Conservation (phyloP, 345 rosid genomes). For the Arabidopsis arenosa region DNA sequence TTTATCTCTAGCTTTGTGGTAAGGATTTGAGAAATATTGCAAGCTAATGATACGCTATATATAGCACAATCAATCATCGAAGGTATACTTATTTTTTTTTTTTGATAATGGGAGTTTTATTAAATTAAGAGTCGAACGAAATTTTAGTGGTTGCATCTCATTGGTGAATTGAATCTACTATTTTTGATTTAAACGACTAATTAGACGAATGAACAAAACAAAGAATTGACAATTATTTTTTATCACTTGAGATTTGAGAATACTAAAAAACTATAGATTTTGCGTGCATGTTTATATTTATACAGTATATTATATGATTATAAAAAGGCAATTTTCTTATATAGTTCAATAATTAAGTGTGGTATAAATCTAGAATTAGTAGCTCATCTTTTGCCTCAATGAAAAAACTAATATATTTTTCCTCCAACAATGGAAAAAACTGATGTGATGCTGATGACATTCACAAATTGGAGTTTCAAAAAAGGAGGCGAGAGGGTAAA, state of each 20-base stretch:
- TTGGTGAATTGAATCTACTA: slow-evolving; percentile 4
- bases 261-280: background rate
- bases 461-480: slow-evolving; percentile 18
- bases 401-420: background rate
- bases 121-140: background rate
- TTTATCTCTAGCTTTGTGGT: slow-evolving; percentile 4
- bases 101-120: slow-evolving; percentile 18
- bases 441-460: slow-evolving; percentile 17
- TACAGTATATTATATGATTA: background rate
- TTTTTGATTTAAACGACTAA: background rate
- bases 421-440: background rate
- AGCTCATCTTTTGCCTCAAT: background rate
- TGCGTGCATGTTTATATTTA: background rate
- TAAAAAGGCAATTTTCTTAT: background rate
- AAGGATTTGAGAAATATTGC: slow-evolving; percentile 14
- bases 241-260: background rate
- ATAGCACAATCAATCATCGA: slow-evolving; percentile 19
- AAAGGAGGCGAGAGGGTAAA: slow-evolving; percentile 17
- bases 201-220: background rate
- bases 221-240: background rate
- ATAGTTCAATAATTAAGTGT: background rate
- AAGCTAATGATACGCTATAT: slow-evolving; percentile 25
- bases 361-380: slow-evolving; percentile 1
- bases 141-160: slow-evolving; percentile 30
- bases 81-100: background rate